Evolutionary conservation across 805 yeast genomes (phyloP).

Genomic region (Spathaspora boniae): DNA sequence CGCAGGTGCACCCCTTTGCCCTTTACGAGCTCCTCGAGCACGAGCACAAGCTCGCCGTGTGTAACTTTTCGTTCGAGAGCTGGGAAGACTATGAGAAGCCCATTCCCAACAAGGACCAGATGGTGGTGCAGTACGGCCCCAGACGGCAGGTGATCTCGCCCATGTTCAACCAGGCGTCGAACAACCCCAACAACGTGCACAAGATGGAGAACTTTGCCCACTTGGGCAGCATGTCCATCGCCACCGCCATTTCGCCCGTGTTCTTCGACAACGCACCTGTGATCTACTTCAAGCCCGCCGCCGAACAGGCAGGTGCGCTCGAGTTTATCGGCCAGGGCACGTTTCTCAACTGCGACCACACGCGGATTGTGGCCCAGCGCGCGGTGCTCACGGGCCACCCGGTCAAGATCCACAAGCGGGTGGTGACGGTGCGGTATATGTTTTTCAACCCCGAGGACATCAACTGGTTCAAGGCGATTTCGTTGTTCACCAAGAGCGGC

Average conservation of each 20-base stretch:
- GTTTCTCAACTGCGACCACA: slow-evolving; percentile 79
- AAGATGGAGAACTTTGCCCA: slow-evolving; percentile 83
- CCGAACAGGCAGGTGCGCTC: slow-evolving; percentile 45
- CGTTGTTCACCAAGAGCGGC: slow-evolving; percentile 88
- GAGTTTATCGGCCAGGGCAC: slow-evolving; percentile 88
- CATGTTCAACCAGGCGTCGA: slow-evolving; percentile 72
- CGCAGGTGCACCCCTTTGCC: slow-evolving; percentile 44
- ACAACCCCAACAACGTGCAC: slow-evolving; percentile 79
- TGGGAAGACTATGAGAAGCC: slow-evolving; percentile 92
- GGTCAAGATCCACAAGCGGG: slow-evolving; percentile 87
- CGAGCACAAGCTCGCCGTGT: slow-evolving; percentile 82
- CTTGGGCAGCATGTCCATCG: slow-evolving; percentile 64
- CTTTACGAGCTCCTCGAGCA: slow-evolving; percentile 75
- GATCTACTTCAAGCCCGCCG: slow-evolving; percentile 64
- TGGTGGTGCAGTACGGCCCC: slow-evolving; percentile 90
- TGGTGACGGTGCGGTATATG: slow-evolving; percentile 94
- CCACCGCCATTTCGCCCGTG: slow-evolving; percentile 86
- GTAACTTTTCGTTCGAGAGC: slow-evolving; percentile 75
- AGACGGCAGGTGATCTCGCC: slow-evolving; percentile 84
- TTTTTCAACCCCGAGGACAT: slow-evolving; percentile 91
- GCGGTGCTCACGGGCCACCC: slow-evolving; percentile 91
- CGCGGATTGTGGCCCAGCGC: slow-evolving; percentile 83
- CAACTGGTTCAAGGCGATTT: slow-evolving; percentile 84
- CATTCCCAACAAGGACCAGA: slow-evolving; percentile 73
- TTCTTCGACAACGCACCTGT: slow-evolving; percentile 83